phyloP scores from a whole-genome alignment of 1,139 yeast genomes.

The Yueomyces sp. region DNA sequence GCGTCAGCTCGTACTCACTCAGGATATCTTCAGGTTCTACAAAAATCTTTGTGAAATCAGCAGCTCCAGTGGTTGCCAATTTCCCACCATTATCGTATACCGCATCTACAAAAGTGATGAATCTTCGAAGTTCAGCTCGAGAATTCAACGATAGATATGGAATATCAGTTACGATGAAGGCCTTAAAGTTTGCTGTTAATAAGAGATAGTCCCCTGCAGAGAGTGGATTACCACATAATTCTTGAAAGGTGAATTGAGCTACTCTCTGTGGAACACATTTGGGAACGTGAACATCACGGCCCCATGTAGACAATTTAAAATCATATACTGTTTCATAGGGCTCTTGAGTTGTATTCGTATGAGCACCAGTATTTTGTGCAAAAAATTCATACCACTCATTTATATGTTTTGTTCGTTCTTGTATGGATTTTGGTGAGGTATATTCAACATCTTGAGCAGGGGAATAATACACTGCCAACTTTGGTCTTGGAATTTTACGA shows the following conservation, averaged over 20 bases:
- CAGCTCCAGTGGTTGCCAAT: conserved; percentile 80
- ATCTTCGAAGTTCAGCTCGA: conserved; percentile 76
- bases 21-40: conserved; percentile 67
- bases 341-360: neutral
- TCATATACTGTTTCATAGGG: conserved; percentile 16
- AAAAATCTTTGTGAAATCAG: conserved; percentile 71
- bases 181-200: conserved; percentile 62
- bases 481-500: conserved; percentile 75
- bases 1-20: conserved; percentile 39
- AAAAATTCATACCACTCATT: conserved; percentile 72
- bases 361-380: conserved; percentile 28
- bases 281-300: conserved; percentile 69
- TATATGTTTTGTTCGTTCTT: conserved; percentile 51
- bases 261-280: conserved; percentile 63
- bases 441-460: conserved; percentile 53
- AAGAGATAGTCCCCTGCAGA: conserved; percentile 95
- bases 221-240: conserved; percentile 73
- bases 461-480: conserved; percentile 65
- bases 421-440: conserved; percentile 35
- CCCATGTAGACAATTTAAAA: conserved; percentile 53
- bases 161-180: conserved; percentile 80
- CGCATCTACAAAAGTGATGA: conserved; percentile 89
- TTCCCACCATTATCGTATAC: conserved; percentile 84
- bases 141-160: conserved; percentile 70
- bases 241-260: conserved; percentile 78